phyloP scores from a whole-genome alignment of 257 asterid species.

The Voacanga thouarsii region DNA sequence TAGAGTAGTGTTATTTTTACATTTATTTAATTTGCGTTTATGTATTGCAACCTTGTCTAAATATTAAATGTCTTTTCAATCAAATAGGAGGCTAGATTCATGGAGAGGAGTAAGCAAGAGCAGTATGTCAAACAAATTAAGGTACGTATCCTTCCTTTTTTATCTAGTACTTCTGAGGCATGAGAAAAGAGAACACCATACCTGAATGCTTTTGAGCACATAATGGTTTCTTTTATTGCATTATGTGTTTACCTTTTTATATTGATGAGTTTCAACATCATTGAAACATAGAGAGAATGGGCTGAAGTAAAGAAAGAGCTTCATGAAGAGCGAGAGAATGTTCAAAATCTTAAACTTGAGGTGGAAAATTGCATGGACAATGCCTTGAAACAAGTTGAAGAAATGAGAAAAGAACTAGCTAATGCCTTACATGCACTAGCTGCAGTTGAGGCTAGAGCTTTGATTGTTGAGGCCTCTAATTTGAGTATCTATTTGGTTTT shows the following conservation, averaged over 20 bases:
- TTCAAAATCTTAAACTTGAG: slow-evolving; percentile 56
- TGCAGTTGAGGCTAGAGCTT: slow-evolving; percentile 81
- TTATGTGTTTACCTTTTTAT: slow-evolving; percentile 9
- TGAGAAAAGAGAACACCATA: not conserved
- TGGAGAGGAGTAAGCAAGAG: slow-evolving; percentile 71
- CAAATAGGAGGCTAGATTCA: slow-evolving; percentile 64
- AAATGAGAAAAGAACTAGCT: slow-evolving; percentile 52
- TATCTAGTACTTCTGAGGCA: not conserved
- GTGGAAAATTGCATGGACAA: slow-evolving; percentile 54
- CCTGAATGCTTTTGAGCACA: not conserved
- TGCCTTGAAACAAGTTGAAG: slow-evolving; percentile 66
- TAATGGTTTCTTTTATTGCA: not conserved
- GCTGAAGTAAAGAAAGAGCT: slow-evolving; percentile 85
- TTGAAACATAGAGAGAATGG: slow-evolving; percentile 72
- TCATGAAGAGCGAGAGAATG: slow-evolving; percentile 69
- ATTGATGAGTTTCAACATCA: slow-evolving; percentile 4
- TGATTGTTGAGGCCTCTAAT: slow-evolving; percentile 33
- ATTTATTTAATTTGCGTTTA: slow-evolving; percentile 1
- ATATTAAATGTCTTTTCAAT: not conserved
- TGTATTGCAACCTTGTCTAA: not conserved
- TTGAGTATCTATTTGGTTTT: too few relatives aligned
- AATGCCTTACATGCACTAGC: slow-evolving; percentile 56
- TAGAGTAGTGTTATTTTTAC: slow-evolving; percentile 2
- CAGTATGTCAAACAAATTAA: slow-evolving; percentile 62
- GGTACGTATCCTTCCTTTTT: slow-evolving; percentile 32